Evolutionary conservation across 805 yeast genomes (phyloP), one percentile per base, ranked within the genome.

Genomic region (Kregervanrija pseudodelftensis): DNA sequence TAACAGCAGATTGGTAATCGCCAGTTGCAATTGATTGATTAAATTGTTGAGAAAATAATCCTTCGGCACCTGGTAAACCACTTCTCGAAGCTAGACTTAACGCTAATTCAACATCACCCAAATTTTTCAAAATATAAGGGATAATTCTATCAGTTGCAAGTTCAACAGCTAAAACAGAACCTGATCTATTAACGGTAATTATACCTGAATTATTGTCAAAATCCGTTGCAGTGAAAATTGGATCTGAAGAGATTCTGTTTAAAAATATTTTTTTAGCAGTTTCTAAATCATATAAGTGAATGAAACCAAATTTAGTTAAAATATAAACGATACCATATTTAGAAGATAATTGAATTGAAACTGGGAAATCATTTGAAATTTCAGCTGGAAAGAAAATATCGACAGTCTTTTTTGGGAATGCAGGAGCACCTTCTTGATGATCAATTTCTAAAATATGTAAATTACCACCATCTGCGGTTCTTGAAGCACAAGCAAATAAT

Each of bases 331-430:
- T 78, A 53, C 98, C 98, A 58, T 81, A 93, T 60, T 77, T 76
- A 67, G 85, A 77, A 22, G 96, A 82, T 37, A 91, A 80, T 63
- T 88, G 93, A 50, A 90, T 77, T 42, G 95, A 78, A 53, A 93
- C 89, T 49, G 99, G 99, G 81, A 93, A 93, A 68, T 93, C 99
- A 63, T 85, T 85, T 36, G 85, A 74, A 39, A 96, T 95, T 69
- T 95, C 99, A 28, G 95, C 90, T 33, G 99, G 99, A 77, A 91
- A 89, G 68, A 85, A 93, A 49, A 93, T 81, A 57, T 91, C 98
- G 40, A 86, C 93, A 39, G 86, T 79, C 66, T 89, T 89, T 76
- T 95, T 93, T 49, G 78, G 76, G 70, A 85, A 93, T 16, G 74
- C 71, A n/a, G 97, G 95, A 37, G 79, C 77, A 45, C 81, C 82